Percentiles rank a stretch among this genome's conserved stretches.
Evolutionary conservation across 2,329 filamentous ascomycete species (phyloP).

Genomic region (Chaetomiaceae sp.): DNA sequence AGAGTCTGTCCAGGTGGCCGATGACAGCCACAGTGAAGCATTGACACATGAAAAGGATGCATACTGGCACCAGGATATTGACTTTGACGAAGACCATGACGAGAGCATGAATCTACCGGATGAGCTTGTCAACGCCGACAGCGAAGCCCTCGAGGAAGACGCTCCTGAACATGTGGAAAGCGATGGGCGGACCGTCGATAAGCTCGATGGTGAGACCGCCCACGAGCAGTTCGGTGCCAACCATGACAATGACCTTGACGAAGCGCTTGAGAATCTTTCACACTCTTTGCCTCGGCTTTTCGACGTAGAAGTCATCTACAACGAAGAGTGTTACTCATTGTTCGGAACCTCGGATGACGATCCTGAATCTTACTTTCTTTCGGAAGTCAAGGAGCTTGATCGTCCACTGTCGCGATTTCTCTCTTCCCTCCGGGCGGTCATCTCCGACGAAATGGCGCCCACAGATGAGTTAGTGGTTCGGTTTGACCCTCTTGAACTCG

Average conservation of each 20-base stretch:
- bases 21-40: not conserved
- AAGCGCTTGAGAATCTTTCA: slow-evolving; percentile 14
- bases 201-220: slow-evolving; percentile 4
- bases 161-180: not conserved
- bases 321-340: slow-evolving; percentile 32
- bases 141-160: slow-evolving; percentile 3
- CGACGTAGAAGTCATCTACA: slow-evolving; percentile 32
- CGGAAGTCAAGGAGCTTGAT: slow-evolving; percentile 39
- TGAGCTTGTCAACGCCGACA: not conserved
- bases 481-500: slow-evolving; percentile 48
- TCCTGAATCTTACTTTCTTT: slow-evolving; percentile 43
- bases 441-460: slow-evolving; percentile 41
- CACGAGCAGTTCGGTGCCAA: slow-evolving; percentile 5
- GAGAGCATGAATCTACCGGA: not conserved
- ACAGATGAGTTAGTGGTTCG: slow-evolving; percentile 50
- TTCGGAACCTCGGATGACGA: slow-evolving; percentile 36
- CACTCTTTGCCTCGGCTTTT: slow-evolving; percentile 17
- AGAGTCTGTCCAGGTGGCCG: not conserved
- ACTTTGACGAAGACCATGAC: slow-evolving; percentile 1
- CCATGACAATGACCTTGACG: slow-evolving; percentile 25
- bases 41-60: not conserved
- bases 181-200: not conserved
- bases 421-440: slow-evolving; percentile 41
- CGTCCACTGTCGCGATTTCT: slow-evolving; percentile 43
- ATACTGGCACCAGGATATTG: not conserved